These are phyloP conservation scores for Leccinum fallax DNA, from an alignment of 1,284 basidiomycete species.

Conservation along the genomic window DNA sequence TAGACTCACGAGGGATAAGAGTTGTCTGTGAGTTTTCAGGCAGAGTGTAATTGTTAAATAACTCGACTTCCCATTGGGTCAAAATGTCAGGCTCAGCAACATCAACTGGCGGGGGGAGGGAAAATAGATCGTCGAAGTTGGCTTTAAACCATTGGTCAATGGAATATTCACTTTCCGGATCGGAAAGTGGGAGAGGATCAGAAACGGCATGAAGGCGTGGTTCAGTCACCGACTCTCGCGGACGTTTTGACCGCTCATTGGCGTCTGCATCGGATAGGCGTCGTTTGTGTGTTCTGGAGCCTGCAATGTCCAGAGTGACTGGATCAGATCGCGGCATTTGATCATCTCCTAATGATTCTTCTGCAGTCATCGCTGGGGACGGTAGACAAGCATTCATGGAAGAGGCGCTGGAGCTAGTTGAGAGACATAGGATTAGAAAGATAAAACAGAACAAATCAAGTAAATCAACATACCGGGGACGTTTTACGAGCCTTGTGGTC, in stretches of 20 bases:
- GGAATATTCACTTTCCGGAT: slow-evolving; percentile 6
- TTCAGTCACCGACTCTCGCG: too few relatives aligned
- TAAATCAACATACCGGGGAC: not conserved
- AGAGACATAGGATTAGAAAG: not conserved
- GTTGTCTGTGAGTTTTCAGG: slow-evolving; percentile 3
- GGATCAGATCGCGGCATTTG: not conserved
- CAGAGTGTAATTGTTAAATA: slow-evolving; percentile 22
- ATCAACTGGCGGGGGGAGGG: slow-evolving; percentile 19
- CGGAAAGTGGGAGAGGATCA: slow-evolving; percentile 31
- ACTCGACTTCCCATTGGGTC: slow-evolving; percentile 21
- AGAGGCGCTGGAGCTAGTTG: not conserved
- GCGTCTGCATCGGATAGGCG: slow-evolving; percentile 34
- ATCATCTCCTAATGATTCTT: not conserved
- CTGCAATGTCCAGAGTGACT: not conserved
- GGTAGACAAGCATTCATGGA: not conserved
- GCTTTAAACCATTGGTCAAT: slow-evolving; percentile 30
- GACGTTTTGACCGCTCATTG: slow-evolving; percentile 21
- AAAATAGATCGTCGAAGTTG: slow-evolving; percentile 16
- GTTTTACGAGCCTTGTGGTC: not conserved
- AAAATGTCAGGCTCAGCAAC: slow-evolving; percentile 15
- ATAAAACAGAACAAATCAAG: too few relatives aligned
- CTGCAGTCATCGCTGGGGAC: slow-evolving; percentile 11
- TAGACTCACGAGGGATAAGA: slow-evolving; percentile 1
- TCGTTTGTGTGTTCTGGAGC: slow-evolving; percentile 29
- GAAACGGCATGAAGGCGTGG: slow-evolving; percentile 15